Evolutionary conservation across 2,329 filamentous ascomycete genomes (phyloP).

Genomic region (Bimuria novae-zelandiae): DNA sequence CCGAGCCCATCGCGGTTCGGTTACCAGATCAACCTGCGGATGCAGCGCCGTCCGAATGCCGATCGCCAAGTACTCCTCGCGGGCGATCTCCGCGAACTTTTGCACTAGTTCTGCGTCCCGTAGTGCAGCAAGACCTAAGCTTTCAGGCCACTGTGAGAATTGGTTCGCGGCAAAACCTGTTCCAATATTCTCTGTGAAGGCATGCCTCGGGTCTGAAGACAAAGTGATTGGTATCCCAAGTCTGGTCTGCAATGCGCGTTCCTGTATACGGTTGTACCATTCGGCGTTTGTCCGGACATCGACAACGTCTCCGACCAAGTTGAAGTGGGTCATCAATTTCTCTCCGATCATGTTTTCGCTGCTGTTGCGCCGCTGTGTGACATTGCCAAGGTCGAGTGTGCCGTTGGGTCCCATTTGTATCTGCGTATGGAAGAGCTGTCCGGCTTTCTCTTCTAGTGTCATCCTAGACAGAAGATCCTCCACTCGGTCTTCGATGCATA

Average conservation of each 20-base stretch:
- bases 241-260: slow-evolving; percentile 50
- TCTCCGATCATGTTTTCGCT: slow-evolving; percentile 43
- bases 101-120: slow-evolving; percentile 51
- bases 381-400: slow-evolving; percentile 29
- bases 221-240: slow-evolving; percentile 57
- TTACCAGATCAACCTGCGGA: slow-evolving; percentile 57
- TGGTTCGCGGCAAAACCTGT: slow-evolving; percentile 50
- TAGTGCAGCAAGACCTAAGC: slow-evolving; percentile 56
- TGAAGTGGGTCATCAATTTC: slow-evolving; percentile 54
- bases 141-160: slow-evolving; percentile 59
- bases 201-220: slow-evolving; percentile 55
- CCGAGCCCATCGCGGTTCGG: slow-evolving; percentile 58
- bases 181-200: slow-evolving; percentile 51
- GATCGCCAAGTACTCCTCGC: slow-evolving; percentile 53
- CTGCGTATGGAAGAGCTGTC: slow-evolving; percentile 53
- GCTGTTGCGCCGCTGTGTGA: slow-evolving; percentile 20
- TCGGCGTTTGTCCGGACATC: slow-evolving; percentile 44
- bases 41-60: slow-evolving; percentile 55
- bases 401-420: slow-evolving; percentile 40
- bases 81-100: slow-evolving; percentile 55
- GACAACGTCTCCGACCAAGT: slow-evolving; percentile 51
- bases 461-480: slow-evolving; percentile 53
- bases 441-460: slow-evolving; percentile 56
- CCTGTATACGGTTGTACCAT: slow-evolving; percentile 52
- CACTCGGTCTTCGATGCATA: slow-evolving; percentile 53